These are phyloP conservation scores for Salix koriyanagi DNA, from an alignment of 345 rosid genomes.

Conservation along the genomic window DNA sequence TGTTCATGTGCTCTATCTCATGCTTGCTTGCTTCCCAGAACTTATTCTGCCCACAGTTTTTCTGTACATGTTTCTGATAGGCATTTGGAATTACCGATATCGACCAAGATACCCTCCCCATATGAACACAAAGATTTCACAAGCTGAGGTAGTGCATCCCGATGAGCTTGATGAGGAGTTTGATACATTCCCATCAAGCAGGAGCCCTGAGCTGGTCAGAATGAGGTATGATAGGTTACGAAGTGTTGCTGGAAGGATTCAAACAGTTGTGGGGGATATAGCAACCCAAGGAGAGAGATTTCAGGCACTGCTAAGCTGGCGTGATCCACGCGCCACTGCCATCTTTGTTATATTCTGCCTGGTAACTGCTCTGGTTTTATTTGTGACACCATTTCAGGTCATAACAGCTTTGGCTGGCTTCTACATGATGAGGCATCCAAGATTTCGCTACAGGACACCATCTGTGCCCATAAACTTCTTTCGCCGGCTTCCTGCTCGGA, in stretches of 20 bases:
- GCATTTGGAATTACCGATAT: slow-evolving; percentile 32
- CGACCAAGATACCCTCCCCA: slow-evolving; percentile 35
- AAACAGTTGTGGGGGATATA: slow-evolving; percentile 32
- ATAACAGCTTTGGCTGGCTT: slow-evolving; percentile 31
- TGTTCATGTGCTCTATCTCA: slow-evolving; percentile 30
- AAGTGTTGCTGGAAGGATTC: slow-evolving; percentile 32
- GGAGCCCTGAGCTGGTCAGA: slow-evolving; percentile 25
- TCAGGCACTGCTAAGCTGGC: slow-evolving; percentile 33
- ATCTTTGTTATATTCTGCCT: slow-evolving; percentile 23
- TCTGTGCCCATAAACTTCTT: slow-evolving; percentile 31
- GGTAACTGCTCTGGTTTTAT: slow-evolving; percentile 25
- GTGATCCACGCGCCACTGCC: slow-evolving; percentile 29
- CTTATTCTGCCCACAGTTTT: slow-evolving; percentile 31
- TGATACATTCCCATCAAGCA: slow-evolving; percentile 33
- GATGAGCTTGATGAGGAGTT: slow-evolving; percentile 38
- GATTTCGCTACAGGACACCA: slow-evolving; percentile 31
- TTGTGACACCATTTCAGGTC: slow-evolving; percentile 36
- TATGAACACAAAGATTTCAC: slow-evolving; percentile 33
- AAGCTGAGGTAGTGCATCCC: slow-evolving; percentile 28
- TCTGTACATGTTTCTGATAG: slow-evolving; percentile 34
- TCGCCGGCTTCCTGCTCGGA: slow-evolving; percentile 28
- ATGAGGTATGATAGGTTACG: slow-evolving; percentile 33
- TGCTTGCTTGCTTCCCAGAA: slow-evolving; percentile 36
- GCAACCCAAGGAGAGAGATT: slow-evolving; percentile 39
- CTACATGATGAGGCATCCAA: slow-evolving; percentile 33